A percentile compares a stretch with the other conserved stretches of the same genome.
These are phyloP conservation scores for Piper betle DNA, from an alignment of 164 flowering plant species.

Conservation along the genomic window DNA sequence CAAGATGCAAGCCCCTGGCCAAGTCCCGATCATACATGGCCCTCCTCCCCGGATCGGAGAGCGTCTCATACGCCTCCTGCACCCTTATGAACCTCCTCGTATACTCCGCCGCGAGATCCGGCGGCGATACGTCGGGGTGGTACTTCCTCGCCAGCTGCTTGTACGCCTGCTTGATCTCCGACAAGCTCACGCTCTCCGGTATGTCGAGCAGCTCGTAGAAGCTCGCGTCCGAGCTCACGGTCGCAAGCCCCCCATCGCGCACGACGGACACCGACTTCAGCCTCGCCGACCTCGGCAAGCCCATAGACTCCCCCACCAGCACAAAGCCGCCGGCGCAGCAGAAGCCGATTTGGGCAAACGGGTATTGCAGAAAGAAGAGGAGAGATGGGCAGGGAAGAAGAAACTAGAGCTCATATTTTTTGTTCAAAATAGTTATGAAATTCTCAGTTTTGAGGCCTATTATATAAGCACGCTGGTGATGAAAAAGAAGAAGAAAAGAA, in stretches of 20 bases:
- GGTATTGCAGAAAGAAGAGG: neutral
- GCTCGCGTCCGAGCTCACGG: slow-evolving; percentile 8
- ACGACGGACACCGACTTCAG: neutral
- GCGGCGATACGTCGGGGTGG: slow-evolving; percentile 92
- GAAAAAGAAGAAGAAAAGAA: too few species aligned
- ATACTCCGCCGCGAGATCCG: slow-evolving; percentile 57
- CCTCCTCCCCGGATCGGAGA: slow-evolving; percentile 63
- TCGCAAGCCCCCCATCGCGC: neutral
- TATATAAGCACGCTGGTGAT: too few species aligned
- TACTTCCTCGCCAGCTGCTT: slow-evolving; percentile 73
- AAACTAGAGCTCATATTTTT: too few species aligned
- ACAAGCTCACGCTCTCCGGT: slow-evolving; percentile 31
- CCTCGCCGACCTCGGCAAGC: neutral
- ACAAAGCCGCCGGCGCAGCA: neutral
- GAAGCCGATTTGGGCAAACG: neutral
- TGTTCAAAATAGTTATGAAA: too few species aligned
- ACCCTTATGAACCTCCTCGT: slow-evolving; percentile 67
- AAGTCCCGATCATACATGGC: slow-evolving; percentile 65
- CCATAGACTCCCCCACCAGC: neutral
- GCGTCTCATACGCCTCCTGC: slow-evolving; percentile 89
- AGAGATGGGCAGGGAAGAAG: neutral
- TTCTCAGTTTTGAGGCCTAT: too few species aligned
- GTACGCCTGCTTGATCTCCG: slow-evolving; percentile 80
- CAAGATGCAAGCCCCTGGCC: slow-evolving; percentile 50
- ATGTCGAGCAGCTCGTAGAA: slow-evolving; percentile 78